A percentile compares a stretch with the other conserved stretches of the same genome.
These are phyloP conservation scores for Salvia sclarea DNA, from an alignment of 305 asterid species.

Conservation along the genomic window DNA sequence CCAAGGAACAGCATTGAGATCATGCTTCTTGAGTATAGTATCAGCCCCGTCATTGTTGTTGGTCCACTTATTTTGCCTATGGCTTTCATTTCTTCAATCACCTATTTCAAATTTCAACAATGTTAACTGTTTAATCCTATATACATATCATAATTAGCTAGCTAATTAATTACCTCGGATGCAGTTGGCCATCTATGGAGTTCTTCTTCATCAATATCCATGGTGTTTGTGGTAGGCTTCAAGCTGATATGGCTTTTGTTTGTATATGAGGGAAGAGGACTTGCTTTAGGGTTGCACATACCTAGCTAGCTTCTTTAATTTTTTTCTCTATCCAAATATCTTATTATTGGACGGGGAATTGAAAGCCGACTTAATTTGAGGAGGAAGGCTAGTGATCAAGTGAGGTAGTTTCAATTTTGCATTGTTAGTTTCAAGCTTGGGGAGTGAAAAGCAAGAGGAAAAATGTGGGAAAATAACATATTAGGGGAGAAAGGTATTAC, in stretches of 20 bases:
- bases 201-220: conserved; percentile 43
- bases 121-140: too few species aligned
- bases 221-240: conserved; percentile 45
- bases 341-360: too few species aligned
- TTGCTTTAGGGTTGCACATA: conserved; percentile 75
- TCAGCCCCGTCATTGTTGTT: conserved; percentile 68
- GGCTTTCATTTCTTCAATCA: conserved; percentile 69
- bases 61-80: conserved; percentile 78
- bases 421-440: too few species aligned
- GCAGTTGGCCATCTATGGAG: conserved; percentile 82
- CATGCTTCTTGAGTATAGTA: conserved; percentile 80
- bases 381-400: neutral
- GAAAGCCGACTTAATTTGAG: neutral
- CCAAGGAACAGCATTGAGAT: conserved; percentile 94
- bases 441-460: neutral
- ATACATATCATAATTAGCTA: too few species aligned
- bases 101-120: too few species aligned
- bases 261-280: conserved; percentile 59
- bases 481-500: neutral
- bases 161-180: conserved; percentile 56
- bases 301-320: conserved; percentile 8
- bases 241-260: conserved; percentile 52
- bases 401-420: neutral
- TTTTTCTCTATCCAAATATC: too few species aligned
- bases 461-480: neutral